Evolutionary conservation across 2,329 filamentous ascomycete genomes (phyloP).

Genomic region (Tolypocladium pustulatum): DNA sequence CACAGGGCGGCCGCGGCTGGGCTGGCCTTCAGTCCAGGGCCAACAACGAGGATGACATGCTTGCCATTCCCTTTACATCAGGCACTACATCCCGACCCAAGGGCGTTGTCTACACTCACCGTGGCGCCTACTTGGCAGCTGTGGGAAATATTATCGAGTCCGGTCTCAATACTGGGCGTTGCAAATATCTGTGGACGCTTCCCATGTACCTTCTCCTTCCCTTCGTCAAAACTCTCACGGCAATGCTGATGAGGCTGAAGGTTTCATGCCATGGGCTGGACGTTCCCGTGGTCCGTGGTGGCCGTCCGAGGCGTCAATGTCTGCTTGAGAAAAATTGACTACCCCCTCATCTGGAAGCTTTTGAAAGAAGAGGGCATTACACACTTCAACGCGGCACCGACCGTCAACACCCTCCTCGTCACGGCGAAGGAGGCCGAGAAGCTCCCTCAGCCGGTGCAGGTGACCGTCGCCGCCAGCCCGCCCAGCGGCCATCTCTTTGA

Average conservation of each 20-base stretch:
- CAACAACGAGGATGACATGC: slow-evolving; percentile 64
- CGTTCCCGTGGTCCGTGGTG: slow-evolving; percentile 87
- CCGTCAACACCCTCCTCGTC: slow-evolving; percentile 89
- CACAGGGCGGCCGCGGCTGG: slow-evolving; percentile 65
- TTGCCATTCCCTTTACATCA: slow-evolving; percentile 88
- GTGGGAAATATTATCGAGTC: slow-evolving; percentile 83
- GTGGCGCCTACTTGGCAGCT: slow-evolving; percentile 76
- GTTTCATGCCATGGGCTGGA: slow-evolving; percentile 68
- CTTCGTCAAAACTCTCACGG: accelerated
- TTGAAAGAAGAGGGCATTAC: slow-evolving; percentile 81
- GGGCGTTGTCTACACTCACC: slow-evolving; percentile 84
- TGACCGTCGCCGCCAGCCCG: slow-evolving; percentile 87
- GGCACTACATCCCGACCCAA: slow-evolving; percentile 89
- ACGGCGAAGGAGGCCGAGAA: slow-evolving; percentile 63
- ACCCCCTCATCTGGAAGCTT: slow-evolving; percentile 81
- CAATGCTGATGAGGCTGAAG: slow-evolving; percentile 16
- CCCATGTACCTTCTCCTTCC: slow-evolving; percentile 58
- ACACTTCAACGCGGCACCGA: slow-evolving; percentile 93
- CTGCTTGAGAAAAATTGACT: slow-evolving; percentile 90
- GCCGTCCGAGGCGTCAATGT: slow-evolving; percentile 91
- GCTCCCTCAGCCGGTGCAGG: slow-evolving; percentile 61
- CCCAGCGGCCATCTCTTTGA: slow-evolving; percentile 86
- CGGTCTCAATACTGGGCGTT: slow-evolving; percentile 65
- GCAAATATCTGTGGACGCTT: slow-evolving; percentile 82
- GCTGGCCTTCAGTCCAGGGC: slow-evolving; percentile 59